Conservation (phyloP, 2,329 filamentous ascomycete species). For the Myotisia sp. region DNA sequence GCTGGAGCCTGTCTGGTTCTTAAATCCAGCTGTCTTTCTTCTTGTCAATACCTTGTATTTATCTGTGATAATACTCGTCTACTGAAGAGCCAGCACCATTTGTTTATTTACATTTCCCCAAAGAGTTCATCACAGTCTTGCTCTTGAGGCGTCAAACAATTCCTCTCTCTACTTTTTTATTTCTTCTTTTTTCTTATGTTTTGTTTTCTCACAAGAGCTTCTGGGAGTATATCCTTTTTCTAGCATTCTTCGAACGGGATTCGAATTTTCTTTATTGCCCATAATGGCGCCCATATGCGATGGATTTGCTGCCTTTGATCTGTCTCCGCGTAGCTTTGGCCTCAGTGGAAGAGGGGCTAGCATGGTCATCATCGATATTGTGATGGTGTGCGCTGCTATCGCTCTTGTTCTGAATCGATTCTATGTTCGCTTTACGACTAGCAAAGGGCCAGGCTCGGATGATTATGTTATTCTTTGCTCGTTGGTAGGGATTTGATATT, state of each 20-base stretch:
- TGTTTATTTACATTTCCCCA: no score
- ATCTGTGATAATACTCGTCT: no score
- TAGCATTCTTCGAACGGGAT: no score
- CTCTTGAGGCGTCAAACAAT: no score
- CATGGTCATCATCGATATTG: conserved; percentile 15
- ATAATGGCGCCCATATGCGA: conserved; percentile 7
- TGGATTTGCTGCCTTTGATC: neutral
- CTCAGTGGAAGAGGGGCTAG: conserved; percentile 13
- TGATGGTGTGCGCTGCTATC: conserved; percentile 14
- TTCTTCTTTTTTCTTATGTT: neutral
- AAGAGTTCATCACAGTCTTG: no score
- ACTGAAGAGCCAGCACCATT: no score
- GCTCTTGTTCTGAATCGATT: conserved; percentile 17
- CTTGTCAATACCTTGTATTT: no score
- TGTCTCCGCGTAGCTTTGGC: conserved; percentile 7
- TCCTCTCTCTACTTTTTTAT: neutral
- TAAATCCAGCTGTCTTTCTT: no score
- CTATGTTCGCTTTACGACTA: conserved; percentile 14
- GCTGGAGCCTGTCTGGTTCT: no score
- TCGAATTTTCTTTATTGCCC: neutral
- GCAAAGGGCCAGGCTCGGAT: conserved; percentile 16
- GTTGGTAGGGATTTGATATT: conserved; percentile 13
- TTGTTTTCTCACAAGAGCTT: neutral
- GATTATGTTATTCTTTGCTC: conserved; percentile 18
- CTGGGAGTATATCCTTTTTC: no score